Evolutionary conservation across 1,284 basidiomycete genomes (phyloP).

Genomic region (Cystobasidiaceae sp.): DNA sequence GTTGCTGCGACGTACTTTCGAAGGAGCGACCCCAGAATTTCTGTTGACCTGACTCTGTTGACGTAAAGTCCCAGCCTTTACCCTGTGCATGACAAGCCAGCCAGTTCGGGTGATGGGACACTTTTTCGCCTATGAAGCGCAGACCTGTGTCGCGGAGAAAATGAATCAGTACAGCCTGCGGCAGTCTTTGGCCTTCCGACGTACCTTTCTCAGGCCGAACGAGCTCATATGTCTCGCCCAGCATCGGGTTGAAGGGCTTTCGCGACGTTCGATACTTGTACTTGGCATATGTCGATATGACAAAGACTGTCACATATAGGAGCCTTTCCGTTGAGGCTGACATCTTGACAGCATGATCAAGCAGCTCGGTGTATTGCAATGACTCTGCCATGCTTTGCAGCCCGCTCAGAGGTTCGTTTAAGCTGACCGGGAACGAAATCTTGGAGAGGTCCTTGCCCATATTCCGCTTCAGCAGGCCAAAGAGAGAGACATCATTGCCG

Average conservation of each 20-base stretch:
- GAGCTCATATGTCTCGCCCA: slow-evolving; percentile 83
- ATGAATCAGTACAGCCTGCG: too few relatives aligned
- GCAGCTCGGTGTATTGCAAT: slow-evolving; percentile 67
- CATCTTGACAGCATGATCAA: slow-evolving; percentile 58
- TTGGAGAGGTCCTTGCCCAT: slow-evolving; percentile 88
- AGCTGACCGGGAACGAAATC: slow-evolving; percentile 75
- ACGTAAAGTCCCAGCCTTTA: slow-evolving; percentile 64
- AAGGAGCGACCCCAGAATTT: slow-evolving; percentile 69
- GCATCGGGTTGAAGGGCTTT: slow-evolving; percentile 84
- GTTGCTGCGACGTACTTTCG: slow-evolving; percentile 35
- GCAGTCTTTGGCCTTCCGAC: too few relatives aligned
- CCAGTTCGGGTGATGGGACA: slow-evolving; percentile 71
- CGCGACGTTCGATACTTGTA: slow-evolving; percentile 70
- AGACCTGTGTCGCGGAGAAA: slow-evolving; percentile 46
- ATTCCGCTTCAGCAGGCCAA: slow-evolving; percentile 82
- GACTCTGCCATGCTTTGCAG: slow-evolving; percentile 71
- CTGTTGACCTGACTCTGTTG: slow-evolving; percentile 68
- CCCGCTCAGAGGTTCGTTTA: slow-evolving; percentile 80
- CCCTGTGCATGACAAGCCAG: slow-evolving; percentile 80
- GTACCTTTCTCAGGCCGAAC: slow-evolving; percentile 52
- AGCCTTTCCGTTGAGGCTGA: slow-evolving; percentile 66
- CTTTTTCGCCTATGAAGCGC: slow-evolving; percentile 80
- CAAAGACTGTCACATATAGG: slow-evolving; percentile 72
- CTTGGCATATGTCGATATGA: slow-evolving; percentile 64
- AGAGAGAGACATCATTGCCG: slow-evolving; percentile 79